These are phyloP conservation scores for Rhazya stricta DNA, from an alignment of 257 asterid species.

Conservation along the genomic window DNA sequence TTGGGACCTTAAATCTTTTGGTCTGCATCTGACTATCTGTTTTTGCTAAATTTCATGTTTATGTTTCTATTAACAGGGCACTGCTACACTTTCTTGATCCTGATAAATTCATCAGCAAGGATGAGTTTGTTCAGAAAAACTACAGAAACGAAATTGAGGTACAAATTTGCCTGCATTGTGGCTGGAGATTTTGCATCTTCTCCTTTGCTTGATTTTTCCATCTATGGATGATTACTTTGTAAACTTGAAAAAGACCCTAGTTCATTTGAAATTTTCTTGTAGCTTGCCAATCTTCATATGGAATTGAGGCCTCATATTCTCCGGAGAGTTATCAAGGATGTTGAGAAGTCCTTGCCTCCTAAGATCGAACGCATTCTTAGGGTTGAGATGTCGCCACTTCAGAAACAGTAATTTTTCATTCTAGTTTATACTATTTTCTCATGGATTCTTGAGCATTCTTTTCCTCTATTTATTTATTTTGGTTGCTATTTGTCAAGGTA, in stretches of 20 bases:
- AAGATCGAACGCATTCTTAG: conserved; percentile 96
- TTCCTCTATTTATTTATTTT: neutral
- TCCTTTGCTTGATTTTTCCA: conserved; percentile 4
- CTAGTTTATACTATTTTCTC: neutral
- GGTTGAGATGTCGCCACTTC: conserved; percentile 99
- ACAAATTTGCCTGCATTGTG: conserved; percentile 3
- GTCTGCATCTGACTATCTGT: neutral
- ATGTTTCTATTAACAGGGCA: conserved; percentile 59
- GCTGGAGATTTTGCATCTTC: neutral
- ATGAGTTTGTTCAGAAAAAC: conserved; percentile 82
- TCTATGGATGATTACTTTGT: neutral
- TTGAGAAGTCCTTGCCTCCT: conserved; percentile 99
- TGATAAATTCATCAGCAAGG: conserved; percentile 83
- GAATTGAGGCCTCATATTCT: conserved; percentile 99
- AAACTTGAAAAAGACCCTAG: conserved; percentile 1
- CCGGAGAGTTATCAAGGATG: conserved; percentile 96
- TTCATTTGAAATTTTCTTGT: conserved; percentile 18
- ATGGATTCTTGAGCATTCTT: neutral
- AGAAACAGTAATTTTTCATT: conserved; percentile 71
- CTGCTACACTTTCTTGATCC: conserved; percentile 98
- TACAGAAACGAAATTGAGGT: conserved; percentile 97
- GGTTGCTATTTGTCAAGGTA: conserved; percentile 44
- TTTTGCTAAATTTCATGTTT: neutral
- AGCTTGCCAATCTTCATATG: conserved; percentile 97
- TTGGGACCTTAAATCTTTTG: neutral